A percentile compares a stretch with the other conserved stretches of the same genome.
phyloP scores from a whole-genome alignment of 345 rosid species.

The Syzygium jambos region DNA sequence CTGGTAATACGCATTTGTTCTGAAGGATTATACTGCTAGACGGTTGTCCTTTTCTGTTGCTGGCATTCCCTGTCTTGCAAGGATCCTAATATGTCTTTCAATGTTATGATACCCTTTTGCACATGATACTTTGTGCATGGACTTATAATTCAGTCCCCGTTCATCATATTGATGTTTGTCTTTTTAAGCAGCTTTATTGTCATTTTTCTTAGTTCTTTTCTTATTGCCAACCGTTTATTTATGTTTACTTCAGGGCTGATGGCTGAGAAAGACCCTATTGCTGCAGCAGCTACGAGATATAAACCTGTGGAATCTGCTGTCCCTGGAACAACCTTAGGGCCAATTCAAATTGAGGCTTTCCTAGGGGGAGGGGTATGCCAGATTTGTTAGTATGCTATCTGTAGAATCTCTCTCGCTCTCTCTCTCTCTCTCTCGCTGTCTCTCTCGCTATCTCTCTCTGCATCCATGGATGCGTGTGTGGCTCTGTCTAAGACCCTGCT shows the following conservation, averaged over 20 bases:
- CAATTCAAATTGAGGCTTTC: conserved; percentile 88
- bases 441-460: neutral
- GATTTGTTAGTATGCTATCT: conserved; percentile 1
- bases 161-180: neutral
- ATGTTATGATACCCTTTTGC: neutral
- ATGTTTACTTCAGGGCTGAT: conserved; percentile 41
- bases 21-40: neutral
- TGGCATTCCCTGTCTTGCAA: neutral
- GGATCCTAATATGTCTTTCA: neutral
- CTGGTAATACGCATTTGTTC: neutral
- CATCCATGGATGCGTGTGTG: neutral
- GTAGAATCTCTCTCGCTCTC: neutral
- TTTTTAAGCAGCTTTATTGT: neutral
- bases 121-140: neutral
- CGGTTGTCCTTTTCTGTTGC: neutral
- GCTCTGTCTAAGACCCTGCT: neutral
- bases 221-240: neutral
- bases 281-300: conserved; percentile 82
- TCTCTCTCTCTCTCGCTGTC: no score
- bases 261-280: conserved; percentile 84
- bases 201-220: neutral
- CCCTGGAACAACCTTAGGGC: conserved; percentile 95
- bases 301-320: conserved; percentile 96
- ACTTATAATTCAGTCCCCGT: neutral
- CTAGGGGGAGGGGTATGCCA: conserved; percentile 80